Percentiles rank a stretch among this genome's conserved stretches.
Evolutionary conservation across 305 asterid species (phyloP).

Genomic region (Solanum hybrid): DNA sequence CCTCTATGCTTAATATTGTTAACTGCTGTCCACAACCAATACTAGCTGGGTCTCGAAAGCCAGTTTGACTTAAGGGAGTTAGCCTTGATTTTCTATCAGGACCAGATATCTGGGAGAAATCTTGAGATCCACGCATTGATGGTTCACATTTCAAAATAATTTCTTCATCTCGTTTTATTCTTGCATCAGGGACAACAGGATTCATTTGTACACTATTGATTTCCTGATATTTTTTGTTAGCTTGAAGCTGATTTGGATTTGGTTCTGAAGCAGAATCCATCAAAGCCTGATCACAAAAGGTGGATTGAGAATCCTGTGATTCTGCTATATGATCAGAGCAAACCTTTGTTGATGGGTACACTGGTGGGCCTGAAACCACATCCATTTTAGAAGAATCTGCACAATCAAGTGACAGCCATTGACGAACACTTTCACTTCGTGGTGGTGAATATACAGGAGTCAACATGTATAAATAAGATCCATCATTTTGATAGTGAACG

Average conservation of each 20-base stretch:
- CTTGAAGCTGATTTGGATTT: constrained; percentile 17
- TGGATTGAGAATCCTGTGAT: constrained; percentile 42
- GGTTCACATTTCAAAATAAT: constrained; percentile 22
- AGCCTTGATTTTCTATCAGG: constrained; percentile 61
- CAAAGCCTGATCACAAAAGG: constrained; percentile 23
- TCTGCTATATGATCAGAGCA: constrained; percentile 28
- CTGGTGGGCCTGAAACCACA: constrained; percentile 14
- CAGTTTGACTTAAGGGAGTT: constrained; percentile 90
- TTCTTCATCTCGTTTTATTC: constrained; percentile 8
- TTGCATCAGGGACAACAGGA: constrained; percentile 16
- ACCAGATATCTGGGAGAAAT: constrained; percentile 84
- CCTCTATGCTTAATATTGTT: constrained; percentile 75
- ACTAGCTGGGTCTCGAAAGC: constrained; percentile 89
- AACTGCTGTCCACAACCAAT: constrained; percentile 91
- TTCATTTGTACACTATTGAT: constrained; percentile 22
- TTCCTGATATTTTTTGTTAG: constrained; percentile 22
- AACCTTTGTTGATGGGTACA: constrained; percentile 26
- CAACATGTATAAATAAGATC: constrained; percentile 74
- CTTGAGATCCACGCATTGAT: constrained; percentile 34
- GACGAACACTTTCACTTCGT: constrained; percentile 43
- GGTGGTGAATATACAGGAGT: constrained; percentile 76
- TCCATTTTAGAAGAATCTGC: constrained; percentile 20
- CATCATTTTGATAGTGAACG: constrained; percentile 67
- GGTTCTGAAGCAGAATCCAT: constrained; percentile 22
- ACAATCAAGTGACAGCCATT: constrained; percentile 43